These are phyloP conservation scores for Geotrichum aggregatum DNA, from an alignment of 1,139 yeast genomes.

Conservation along the genomic window DNA sequence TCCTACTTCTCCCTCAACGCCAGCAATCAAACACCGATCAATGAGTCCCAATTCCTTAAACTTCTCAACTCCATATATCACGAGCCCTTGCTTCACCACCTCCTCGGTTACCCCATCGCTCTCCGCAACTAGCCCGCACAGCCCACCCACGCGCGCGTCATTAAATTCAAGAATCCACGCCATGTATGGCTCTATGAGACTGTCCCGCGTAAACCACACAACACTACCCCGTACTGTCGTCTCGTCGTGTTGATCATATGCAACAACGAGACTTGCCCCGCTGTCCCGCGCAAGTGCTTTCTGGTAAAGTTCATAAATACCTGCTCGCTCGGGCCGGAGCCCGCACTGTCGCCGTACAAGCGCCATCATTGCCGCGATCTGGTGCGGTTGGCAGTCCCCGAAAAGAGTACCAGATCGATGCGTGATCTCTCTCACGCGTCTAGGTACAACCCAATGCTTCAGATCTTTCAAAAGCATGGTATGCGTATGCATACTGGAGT, in stretches of 20 bases:
- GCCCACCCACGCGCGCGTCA: constrained; percentile 47
- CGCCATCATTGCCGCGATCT: not conserved
- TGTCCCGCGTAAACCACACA: constrained; percentile 50
- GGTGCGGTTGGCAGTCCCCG: not conserved
- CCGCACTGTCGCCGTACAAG: not conserved
- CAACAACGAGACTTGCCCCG: not conserved
- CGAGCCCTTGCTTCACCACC: constrained; percentile 41
- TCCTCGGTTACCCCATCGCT: not conserved
- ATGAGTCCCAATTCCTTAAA: constrained; percentile 40
- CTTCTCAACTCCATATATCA: constrained; percentile 57
- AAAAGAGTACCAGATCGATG: not conserved
- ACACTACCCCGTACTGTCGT: constrained; percentile 48
- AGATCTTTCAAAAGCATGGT: not conserved
- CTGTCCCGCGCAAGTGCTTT: not conserved
- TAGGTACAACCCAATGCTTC: not conserved
- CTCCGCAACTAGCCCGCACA: constrained; percentile 51
- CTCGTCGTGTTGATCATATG: constrained; percentile 1
- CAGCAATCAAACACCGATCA: constrained; percentile 36
- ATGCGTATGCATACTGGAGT: not conserved
- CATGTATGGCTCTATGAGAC: constrained; percentile 48
- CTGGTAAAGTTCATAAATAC: constrained; percentile 5
- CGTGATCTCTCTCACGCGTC: not conserved
- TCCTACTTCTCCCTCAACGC: constrained; percentile 21
- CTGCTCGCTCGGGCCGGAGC: not conserved
- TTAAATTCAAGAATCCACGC: constrained; percentile 46